Percentiles rank a stretch among this genome's conserved stretches.
Evolutionary conservation across 2,329 filamentous ascomycete species (phyloP).

Genomic region (Xylaria digitata): DNA sequence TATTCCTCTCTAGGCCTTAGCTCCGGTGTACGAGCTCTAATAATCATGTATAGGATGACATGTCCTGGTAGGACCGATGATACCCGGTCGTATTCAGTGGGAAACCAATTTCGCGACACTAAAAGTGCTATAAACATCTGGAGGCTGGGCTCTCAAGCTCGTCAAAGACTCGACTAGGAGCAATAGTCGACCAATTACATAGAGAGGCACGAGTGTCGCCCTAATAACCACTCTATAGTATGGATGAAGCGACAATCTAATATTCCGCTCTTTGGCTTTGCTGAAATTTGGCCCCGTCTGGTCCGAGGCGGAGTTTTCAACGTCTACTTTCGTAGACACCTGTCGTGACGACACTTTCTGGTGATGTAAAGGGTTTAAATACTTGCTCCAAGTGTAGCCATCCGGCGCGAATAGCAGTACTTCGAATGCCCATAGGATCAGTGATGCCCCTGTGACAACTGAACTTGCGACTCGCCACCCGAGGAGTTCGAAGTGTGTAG

Average conservation of each 20-base stretch:
- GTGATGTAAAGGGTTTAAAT: neutral
- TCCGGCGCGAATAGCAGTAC: neutral
- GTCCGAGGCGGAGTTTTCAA: neutral
- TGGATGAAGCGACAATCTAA: neutral
- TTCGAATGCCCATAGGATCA: slow-evolving; percentile 7
- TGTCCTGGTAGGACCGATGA: too few relatives aligned
- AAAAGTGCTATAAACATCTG: too few relatives aligned
- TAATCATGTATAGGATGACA: too few relatives aligned
- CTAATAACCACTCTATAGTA: neutral
- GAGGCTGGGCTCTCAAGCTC: too few relatives aligned
- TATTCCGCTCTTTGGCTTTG: neutral
- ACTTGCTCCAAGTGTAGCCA: neutral
- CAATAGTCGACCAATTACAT: neutral
- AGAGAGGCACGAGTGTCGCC: neutral
- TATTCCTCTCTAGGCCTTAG: too few relatives aligned
- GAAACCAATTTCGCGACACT: too few relatives aligned
- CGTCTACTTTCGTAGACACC: too few relatives aligned
- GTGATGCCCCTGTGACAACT: neutral
- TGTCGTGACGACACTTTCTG: neutral
- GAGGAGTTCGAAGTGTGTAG: neutral
- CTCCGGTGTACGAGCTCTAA: too few relatives aligned
- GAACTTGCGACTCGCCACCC: slow-evolving; percentile 10
- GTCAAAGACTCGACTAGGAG: too few relatives aligned
- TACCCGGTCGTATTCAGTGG: too few relatives aligned
- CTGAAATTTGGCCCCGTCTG: neutral